Conservation (phyloP, 2,329 filamentous ascomycete species). For the Scopulariopsis brevicaulis region DNA sequence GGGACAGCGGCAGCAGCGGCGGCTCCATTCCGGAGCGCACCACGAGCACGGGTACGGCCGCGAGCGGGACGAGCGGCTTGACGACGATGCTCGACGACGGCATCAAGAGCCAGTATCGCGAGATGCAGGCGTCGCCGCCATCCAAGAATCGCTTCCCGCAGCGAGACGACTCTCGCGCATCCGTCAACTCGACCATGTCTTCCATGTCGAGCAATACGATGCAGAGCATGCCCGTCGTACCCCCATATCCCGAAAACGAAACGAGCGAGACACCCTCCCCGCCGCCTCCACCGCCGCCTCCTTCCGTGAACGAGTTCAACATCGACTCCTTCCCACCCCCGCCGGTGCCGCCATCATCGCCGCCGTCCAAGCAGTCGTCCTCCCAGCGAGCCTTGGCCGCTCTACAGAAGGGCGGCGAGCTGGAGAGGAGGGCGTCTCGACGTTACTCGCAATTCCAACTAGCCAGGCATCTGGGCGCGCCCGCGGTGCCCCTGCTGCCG, state of each 20-base stretch:
- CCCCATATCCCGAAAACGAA: constrained; percentile 54
- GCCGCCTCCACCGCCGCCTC: constrained; percentile 28
- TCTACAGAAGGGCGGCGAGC: constrained; percentile 79
- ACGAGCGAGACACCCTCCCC: constrained; percentile 17
- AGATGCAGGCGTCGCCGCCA: constrained; percentile 12
- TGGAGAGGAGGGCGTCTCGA: constrained; percentile 84
- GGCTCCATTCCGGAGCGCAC: constrained; percentile 32
- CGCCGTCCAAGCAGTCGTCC: constrained; percentile 34
- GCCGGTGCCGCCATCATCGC: constrained; percentile 32
- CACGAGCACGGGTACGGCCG: constrained; percentile 47
- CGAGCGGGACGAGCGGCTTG: constrained; percentile 44
- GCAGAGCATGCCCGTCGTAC: constrained; percentile 65
- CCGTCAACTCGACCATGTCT: constrained; percentile 43
- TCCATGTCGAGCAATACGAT: constrained; percentile 63
- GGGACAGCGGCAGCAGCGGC: constrained; percentile 23
- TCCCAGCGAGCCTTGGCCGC: constrained; percentile 76
- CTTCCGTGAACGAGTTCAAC: constrained; percentile 30
- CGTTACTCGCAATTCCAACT: constrained; percentile 96
- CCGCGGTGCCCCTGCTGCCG: constrained; percentile 74
- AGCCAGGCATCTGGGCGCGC: constrained; percentile 78
- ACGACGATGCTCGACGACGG: constrained; percentile 50
- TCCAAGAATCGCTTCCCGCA: constrained; percentile 33
- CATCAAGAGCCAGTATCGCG: constrained; percentile 37
- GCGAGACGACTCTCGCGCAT: constrained; percentile 35
- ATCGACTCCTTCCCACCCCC: constrained; percentile 61